These are phyloP conservation scores for Pseudocercospora fuligena DNA, from an alignment of 2,329 filamentous ascomycete species.

Conservation along the genomic window DNA sequence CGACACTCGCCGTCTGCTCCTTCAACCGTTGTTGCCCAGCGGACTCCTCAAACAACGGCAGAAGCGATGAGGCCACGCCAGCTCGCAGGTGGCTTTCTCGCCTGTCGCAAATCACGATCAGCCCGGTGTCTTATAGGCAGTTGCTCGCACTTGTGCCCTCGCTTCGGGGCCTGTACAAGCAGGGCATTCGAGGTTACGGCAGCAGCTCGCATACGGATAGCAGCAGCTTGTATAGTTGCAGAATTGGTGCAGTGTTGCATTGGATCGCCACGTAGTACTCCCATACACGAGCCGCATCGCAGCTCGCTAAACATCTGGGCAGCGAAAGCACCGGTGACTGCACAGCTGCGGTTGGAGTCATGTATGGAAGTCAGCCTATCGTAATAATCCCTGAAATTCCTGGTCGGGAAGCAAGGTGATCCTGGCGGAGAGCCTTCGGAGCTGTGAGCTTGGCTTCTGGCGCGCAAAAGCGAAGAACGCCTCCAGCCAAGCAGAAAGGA, in stretches of 20 bases:
- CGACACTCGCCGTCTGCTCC: neutral
- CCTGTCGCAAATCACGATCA: slow-evolving; percentile 7
- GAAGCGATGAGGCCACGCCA: neutral
- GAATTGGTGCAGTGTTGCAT: neutral
- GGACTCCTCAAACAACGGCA: neutral
- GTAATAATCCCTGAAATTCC: neutral
- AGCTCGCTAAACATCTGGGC: neutral
- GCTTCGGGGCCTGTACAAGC: neutral
- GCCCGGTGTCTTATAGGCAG: slow-evolving; percentile 2
- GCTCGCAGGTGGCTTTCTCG: neutral
- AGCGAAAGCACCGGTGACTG: neutral
- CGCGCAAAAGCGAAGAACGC: neutral
- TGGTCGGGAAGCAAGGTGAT: neutral
- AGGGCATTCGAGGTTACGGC: neutral
- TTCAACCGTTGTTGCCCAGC: neutral
- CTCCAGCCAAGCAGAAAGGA: neutral
- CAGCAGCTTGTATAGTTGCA: neutral
- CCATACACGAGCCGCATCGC: neutral
- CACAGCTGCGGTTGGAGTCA: neutral
- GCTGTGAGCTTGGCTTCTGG: neutral
- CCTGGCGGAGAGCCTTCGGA: neutral
- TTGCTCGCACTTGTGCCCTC: neutral
- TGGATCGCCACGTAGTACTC: neutral
- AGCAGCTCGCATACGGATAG: neutral
- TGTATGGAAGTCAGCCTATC: neutral